These are phyloP conservation scores for Phytopythium cucurbitacearum DNA, from an alignment of 352 stramenopile genomes.

Conservation along the genomic window DNA sequence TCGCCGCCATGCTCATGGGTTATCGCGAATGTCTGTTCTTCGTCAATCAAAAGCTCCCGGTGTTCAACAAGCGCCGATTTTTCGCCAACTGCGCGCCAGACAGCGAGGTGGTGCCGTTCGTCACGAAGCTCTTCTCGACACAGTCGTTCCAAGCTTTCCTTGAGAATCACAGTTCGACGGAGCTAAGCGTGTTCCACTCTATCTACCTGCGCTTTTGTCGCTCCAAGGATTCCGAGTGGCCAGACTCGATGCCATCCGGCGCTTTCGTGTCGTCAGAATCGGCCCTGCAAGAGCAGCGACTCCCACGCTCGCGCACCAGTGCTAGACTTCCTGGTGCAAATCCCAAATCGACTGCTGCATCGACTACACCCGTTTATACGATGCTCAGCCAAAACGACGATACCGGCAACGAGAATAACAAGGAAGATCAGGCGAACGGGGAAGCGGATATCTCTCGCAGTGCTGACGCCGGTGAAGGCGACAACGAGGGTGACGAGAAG, in stretches of 20 bases:
- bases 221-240: constrained; percentile 49
- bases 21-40: constrained; percentile 87
- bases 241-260: constrained; percentile 22
- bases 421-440: too few species aligned
- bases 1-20: constrained; percentile 60
- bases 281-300: too few species aligned
- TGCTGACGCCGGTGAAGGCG: not conserved
- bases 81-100: constrained; percentile 53
- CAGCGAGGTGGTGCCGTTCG: constrained; percentile 59
- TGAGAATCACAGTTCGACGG: constrained; percentile 62
- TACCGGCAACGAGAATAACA: not conserved
- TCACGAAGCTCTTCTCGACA: constrained; percentile 64
- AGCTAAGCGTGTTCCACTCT: constrained; percentile 77
- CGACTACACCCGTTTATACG: too few species aligned
- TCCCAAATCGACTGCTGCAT: too few species aligned
- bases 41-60: constrained; percentile 78
- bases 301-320: too few species aligned
- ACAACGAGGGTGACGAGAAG: not conserved
- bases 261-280: constrained; percentile 3
- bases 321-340: too few species aligned
- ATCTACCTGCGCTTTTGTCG: constrained; percentile 63
- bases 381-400: not conserved
- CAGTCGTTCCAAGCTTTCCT: constrained; percentile 82
- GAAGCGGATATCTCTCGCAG: not conserved
- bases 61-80: constrained; percentile 87